Evolutionary conservation across 306 rosid species (phyloP).

Genomic region (Datisca glomerata): DNA sequence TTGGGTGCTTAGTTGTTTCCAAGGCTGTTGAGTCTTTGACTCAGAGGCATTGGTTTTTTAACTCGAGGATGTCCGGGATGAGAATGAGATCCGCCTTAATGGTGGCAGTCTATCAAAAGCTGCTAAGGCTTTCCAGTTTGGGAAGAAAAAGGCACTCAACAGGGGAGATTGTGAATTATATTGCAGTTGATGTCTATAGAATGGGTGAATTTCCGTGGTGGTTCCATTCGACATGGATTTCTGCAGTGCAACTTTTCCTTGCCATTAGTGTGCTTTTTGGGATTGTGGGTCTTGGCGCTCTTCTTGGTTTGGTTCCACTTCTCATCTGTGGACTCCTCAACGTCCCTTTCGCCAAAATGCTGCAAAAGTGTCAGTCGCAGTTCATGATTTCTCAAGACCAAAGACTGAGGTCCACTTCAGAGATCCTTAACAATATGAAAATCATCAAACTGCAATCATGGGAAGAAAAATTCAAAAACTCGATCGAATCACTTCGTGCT

Average conservation of each 20-base stretch:
- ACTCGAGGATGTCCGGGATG: constrained; percentile 56
- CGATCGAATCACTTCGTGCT: constrained; percentile 30
- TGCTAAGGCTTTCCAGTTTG: constrained; percentile 52
- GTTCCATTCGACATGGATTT: constrained; percentile 48
- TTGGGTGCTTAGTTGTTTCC: constrained; percentile 32
- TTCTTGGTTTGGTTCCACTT: constrained; percentile 51
- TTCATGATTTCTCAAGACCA: constrained; percentile 68
- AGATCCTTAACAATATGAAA: constrained; percentile 69
- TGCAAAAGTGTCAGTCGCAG: constrained; percentile 45
- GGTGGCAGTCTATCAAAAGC: constrained; percentile 63
- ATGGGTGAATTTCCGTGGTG: constrained; percentile 92
- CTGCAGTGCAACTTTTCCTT: constrained; percentile 28
- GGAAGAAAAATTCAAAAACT: constrained; percentile 55
- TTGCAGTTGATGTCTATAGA: constrained; percentile 69
- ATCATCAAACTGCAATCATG: constrained; percentile 74
- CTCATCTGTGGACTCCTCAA: constrained; percentile 45
- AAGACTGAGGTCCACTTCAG: constrained; percentile 69
- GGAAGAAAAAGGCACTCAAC: constrained; percentile 51
- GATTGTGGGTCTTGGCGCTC: constrained; percentile 57
- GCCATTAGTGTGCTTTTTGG: constrained; percentile 33
- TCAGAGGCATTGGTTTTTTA: constrained; percentile 62
- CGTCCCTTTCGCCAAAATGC: constrained; percentile 42
- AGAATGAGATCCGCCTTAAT: constrained; percentile 71
- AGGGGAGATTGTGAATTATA: constrained; percentile 68
- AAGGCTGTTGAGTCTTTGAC: constrained; percentile 46